A percentile compares a stretch with the other conserved stretches of the same genome.
Evolutionary conservation across 495 filamentous ascomycete species (phyloP).

Genomic region (Aspergillus steynii): DNA sequence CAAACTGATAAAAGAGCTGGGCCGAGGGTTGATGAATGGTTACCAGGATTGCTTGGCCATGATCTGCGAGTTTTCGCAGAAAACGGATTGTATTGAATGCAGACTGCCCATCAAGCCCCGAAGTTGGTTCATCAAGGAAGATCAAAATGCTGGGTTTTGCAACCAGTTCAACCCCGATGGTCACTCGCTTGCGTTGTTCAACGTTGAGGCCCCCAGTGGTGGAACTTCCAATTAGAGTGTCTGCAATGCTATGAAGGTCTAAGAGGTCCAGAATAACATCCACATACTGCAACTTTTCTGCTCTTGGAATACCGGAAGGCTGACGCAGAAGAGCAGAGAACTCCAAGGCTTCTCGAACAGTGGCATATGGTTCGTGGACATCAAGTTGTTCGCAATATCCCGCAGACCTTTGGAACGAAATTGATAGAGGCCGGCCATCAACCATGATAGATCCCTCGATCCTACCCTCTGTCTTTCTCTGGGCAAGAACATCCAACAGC

Average conservation of each 20-base stretch:
- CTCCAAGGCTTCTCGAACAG: conserved; percentile 60
- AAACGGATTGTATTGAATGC: conserved; percentile 67
- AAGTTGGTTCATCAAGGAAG: conserved; percentile 78
- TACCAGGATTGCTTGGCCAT: conserved; percentile 68
- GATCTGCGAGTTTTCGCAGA: conserved; percentile 61
- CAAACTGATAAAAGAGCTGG: conserved; percentile 71
- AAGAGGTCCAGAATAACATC: conserved; percentile 57
- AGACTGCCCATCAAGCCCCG: conserved; percentile 62
- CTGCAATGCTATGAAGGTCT: conserved; percentile 55
- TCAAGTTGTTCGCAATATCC: conserved; percentile 63
- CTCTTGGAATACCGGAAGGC: conserved; percentile 40
- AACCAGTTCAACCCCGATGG: conserved; percentile 70
- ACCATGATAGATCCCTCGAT: conserved; percentile 84
- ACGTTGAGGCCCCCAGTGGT: conserved; percentile 53
- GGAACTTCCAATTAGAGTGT: conserved; percentile 49
- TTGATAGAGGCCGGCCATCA: conserved; percentile 71
- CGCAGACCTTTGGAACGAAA: conserved; percentile 73
- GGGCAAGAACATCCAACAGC: conserved; percentile 51
- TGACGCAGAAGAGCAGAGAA: conserved; percentile 62
- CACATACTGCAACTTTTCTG: conserved; percentile 61
- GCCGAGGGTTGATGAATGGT: conserved; percentile 78
- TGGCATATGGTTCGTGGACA: conserved; percentile 56
- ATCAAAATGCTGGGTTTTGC: conserved; percentile 65
- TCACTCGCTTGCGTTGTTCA: conserved; percentile 63
- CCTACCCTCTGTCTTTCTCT: conserved; percentile 80